phyloP scores from a whole-genome alignment of 495 filamentous ascomycete genomes.

The Aspergillus biplanus region DNA sequence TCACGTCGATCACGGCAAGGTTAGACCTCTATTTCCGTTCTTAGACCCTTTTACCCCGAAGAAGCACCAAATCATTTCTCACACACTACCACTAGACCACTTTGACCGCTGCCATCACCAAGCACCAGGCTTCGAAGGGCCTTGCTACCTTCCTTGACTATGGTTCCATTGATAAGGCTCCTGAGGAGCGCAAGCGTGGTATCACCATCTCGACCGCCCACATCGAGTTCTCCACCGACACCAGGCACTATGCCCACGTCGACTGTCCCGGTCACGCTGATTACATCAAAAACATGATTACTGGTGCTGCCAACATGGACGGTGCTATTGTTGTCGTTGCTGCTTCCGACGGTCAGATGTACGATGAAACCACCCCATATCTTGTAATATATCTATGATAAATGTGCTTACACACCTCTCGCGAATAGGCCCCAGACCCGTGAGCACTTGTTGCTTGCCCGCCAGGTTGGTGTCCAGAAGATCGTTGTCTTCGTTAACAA shows the following conservation, averaged over 20 bases:
- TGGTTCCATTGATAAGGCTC: constrained; percentile 96
- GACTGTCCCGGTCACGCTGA: constrained; percentile 99
- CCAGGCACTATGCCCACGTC: constrained; percentile 97
- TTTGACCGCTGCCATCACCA: constrained; percentile 96
- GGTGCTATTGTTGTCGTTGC: constrained; percentile 98
- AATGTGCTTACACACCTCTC: constrained; percentile 28
- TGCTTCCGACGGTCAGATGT: constrained; percentile 98
- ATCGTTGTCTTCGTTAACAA: constrained; percentile 99
- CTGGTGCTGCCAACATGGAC: constrained; percentile 95
- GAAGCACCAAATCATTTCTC: constrained; percentile 30
- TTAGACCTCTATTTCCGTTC: constrained; percentile 41
- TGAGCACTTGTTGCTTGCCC: constrained; percentile 96
- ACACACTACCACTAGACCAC: constrained; percentile 72
- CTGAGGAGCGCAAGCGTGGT: constrained; percentile 98
- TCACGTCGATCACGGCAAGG: constrained; percentile 99
- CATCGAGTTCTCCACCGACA: constrained; percentile 94
- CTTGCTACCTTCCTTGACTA: constrained; percentile 94
- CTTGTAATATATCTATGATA: not conserved
- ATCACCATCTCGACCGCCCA: constrained; percentile 98
- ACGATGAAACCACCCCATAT: constrained; percentile 22
- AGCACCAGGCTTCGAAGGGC: constrained; percentile 92
- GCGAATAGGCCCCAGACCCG: constrained; percentile 85
- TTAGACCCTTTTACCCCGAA: constrained; percentile 19
- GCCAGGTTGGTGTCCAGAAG: constrained; percentile 96
- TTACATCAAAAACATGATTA: constrained; percentile 99